Conservation (phyloP, 164 flowering plant genomes). For the Taxillus chinensis region DNA sequence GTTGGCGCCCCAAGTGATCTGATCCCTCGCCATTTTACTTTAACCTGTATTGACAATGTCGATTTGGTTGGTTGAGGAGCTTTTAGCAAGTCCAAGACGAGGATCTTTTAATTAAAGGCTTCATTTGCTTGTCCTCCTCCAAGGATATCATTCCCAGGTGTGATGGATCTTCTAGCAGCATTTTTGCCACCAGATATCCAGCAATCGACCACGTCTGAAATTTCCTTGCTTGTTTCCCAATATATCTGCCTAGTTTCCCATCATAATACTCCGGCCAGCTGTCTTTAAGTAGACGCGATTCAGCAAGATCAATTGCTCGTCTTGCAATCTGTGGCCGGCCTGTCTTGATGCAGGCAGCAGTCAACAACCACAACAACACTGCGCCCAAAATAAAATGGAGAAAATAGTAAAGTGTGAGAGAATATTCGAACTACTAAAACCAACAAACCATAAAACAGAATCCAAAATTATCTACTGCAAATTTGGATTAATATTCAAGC, state of each 20-base stretch:
- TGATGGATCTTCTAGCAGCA: constrained; percentile 50
- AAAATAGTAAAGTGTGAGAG: no score
- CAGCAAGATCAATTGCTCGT: constrained; percentile 38
- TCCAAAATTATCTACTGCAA: no score
- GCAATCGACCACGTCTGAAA: constrained; percentile 52
- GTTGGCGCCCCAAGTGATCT: background rate
- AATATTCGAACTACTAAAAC: no score
- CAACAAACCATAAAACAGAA: no score
- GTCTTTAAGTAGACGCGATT: constrained; percentile 34
- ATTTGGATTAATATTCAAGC: no score
- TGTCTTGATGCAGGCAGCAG: constrained; percentile 47
- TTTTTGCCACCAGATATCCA: constrained; percentile 48
- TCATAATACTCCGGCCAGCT: constrained; percentile 46
- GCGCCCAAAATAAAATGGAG: constrained; percentile 10
- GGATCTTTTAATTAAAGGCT: constrained; percentile 4
- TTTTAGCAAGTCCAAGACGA: constrained; percentile 5
- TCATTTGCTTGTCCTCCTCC: constrained; percentile 25
- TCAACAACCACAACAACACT: constrained; percentile 42
- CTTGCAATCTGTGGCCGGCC: constrained; percentile 49
- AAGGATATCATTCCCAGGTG: constrained; percentile 48
- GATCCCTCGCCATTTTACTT: background rate
- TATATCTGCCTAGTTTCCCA: constrained; percentile 35
- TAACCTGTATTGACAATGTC: background rate
- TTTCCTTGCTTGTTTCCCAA: constrained; percentile 49
- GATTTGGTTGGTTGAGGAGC: background rate